Evolutionary conservation across 257 asterid species (phyloP).

Genomic region (Petunia secreta): DNA sequence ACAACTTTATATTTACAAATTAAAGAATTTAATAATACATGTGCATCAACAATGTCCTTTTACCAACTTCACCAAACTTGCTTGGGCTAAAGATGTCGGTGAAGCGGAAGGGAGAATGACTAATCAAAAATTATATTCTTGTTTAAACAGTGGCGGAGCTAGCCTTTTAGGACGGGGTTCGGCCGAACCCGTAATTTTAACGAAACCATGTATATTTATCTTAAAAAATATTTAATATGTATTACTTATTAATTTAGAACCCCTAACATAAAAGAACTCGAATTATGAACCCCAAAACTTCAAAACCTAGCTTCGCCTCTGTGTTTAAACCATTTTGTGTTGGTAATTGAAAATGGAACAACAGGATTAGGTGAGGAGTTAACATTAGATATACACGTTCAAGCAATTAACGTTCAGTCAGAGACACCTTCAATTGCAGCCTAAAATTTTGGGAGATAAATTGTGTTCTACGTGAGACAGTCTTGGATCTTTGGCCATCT

Average conservation of each 20-base stretch:
- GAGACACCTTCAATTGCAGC: not conserved
- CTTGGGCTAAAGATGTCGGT: not conserved
- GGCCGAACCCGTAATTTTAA: too few relatives aligned
- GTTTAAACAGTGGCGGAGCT: not conserved
- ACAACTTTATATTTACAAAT: not conserved
- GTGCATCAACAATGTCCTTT: slow-evolving; percentile 1
- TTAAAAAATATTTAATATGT: too few relatives aligned
- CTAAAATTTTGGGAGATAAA: not conserved
- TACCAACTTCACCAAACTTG: slow-evolving; percentile 25
- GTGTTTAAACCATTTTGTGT: not conserved
- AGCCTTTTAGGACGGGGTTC: too few relatives aligned
- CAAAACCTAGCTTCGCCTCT: too few relatives aligned
- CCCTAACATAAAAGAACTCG: too few relatives aligned
- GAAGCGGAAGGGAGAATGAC: not conserved
- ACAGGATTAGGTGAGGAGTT: not conserved
- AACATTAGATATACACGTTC: not conserved
- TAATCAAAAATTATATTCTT: slow-evolving; percentile 7
- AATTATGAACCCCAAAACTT: too few relatives aligned
- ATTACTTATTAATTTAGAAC: too few relatives aligned
- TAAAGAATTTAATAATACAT: not conserved
- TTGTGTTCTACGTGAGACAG: not conserved
- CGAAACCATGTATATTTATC: too few relatives aligned
- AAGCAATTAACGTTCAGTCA: not conserved
- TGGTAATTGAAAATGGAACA: slow-evolving; percentile 2
- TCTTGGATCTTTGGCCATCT: not conserved